A percentile compares a stretch with the other conserved stretches of the same genome.
These are phyloP conservation scores for Maudiozyma bulderi DNA, from an alignment of 805 yeast genomes.

Conservation along the genomic window DNA sequence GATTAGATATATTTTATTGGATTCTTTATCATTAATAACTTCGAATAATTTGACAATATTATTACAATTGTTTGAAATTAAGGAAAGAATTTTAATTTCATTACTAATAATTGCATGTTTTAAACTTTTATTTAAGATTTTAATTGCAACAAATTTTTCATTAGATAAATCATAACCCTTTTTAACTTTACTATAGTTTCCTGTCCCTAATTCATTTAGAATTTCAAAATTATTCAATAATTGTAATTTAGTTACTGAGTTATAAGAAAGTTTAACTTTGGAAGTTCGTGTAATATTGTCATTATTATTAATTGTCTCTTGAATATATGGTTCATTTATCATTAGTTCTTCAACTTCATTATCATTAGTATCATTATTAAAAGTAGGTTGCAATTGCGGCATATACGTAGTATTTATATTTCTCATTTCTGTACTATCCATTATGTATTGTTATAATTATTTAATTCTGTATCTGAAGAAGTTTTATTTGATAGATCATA, in stretches of 20 bases:
- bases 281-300: conserved; percentile 63
- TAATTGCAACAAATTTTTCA: conserved; percentile 75
- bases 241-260: conserved; percentile 75
- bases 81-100: conserved; percentile 89
- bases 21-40: conserved; percentile 76
- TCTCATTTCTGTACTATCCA: too few species aligned
- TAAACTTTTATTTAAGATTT: conserved; percentile 62
- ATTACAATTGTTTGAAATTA: conserved; percentile 65
- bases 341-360: too few species aligned
- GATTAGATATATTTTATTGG: conserved; percentile 81
- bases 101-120: conserved; percentile 67
- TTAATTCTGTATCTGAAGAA: too few species aligned
- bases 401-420: too few species aligned
- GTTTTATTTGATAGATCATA: too few species aligned
- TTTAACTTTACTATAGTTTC: conserved; percentile 98
- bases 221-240: conserved; percentile 86
- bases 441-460: too few species aligned
- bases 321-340: too few species aligned
- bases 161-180: conserved; percentile 66
- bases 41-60: conserved; percentile 82
- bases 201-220: conserved; percentile 76
- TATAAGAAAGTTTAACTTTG: conserved; percentile 72
- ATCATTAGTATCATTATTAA: too few species aligned
- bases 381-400: too few species aligned
- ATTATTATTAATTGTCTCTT: too few species aligned